phyloP scores from a whole-genome alignment of 768 basidiomycete genomes.

The Termitomyces sp. region DNA sequence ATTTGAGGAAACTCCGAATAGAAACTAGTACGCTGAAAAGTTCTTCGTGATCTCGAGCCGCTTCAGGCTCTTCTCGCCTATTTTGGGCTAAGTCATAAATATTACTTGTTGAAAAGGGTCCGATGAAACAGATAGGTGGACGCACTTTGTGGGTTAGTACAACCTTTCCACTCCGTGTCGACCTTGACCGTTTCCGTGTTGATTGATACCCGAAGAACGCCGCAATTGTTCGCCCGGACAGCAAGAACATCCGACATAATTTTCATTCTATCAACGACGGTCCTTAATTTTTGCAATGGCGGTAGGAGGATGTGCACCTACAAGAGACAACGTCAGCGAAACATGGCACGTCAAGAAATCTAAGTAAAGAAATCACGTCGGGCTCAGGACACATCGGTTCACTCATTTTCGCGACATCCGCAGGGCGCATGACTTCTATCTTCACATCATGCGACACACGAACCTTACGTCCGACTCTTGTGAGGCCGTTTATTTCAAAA shows the following conservation, averaged over 20 bases:
- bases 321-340: not conserved
- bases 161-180: conserved; percentile 76
- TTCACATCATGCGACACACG: conserved; percentile 75
- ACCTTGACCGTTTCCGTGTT: conserved; percentile 70
- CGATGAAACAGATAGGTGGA: not conserved
- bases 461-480: conserved; percentile 56
- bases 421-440: conserved; percentile 74
- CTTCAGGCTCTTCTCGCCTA: conserved; percentile 27
- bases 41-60: conserved; percentile 46
- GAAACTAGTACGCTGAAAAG: conserved; percentile 66
- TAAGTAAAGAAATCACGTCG: conserved; percentile 45
- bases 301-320: conserved; percentile 79
- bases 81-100: conserved; percentile 3
- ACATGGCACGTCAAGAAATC: not conserved
- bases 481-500: conserved; percentile 67
- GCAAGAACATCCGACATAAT: conserved; percentile 66
- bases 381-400: conserved; percentile 87
- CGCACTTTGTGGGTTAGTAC: conserved; percentile 58
- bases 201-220: conserved; percentile 47
- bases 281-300: conserved; percentile 1
- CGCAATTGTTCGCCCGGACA: conserved; percentile 62
- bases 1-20: conserved; percentile 72
- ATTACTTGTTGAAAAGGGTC: not conserved
- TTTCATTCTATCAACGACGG: conserved; percentile 49
- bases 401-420: conserved; percentile 62